Evolutionary conservation across 352 stramenopile species (phyloP).

Genomic region (Phytopythium kandeliae): DNA sequence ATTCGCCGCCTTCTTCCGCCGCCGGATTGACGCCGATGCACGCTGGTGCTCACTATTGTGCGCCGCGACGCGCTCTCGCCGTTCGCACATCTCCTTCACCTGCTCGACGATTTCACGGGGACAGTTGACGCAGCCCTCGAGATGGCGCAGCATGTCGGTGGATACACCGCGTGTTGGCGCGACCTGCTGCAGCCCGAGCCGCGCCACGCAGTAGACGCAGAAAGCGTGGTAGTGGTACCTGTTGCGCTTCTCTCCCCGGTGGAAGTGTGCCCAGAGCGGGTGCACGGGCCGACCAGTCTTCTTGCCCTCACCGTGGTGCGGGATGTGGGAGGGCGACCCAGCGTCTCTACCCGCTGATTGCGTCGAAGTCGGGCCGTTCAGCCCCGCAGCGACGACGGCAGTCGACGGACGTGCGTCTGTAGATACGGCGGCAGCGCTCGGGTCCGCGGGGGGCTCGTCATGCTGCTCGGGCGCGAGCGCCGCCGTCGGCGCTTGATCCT

Average conservation of each 20-base stretch:
- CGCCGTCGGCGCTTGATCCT: background rate
- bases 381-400: background rate
- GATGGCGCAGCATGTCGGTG: slow-evolving; percentile 73
- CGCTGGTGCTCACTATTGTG: slow-evolving; percentile 17
- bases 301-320: background rate
- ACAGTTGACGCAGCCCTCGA: slow-evolving; percentile 68
- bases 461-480: background rate
- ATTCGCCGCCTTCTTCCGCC: background rate
- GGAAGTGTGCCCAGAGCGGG: slow-evolving; percentile 76
- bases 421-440: background rate
- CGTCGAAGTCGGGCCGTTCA: background rate
- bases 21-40: background rate
- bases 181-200: slow-evolving; percentile 45
- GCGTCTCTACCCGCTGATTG: background rate
- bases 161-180: slow-evolving; percentile 71
- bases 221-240: slow-evolving; percentile 84
- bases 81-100: slow-evolving; percentile 52
- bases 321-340: background rate
- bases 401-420: background rate
- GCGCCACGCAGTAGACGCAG: slow-evolving; percentile 72
- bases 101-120: slow-evolving; percentile 55
- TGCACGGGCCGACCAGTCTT: slow-evolving; percentile 60
- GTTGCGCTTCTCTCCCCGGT: slow-evolving; percentile 82
- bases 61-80: slow-evolving; percentile 23
- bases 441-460: background rate